phyloP scores from a whole-genome alignment of 495 filamentous ascomycete genomes.

The Daldinia caldariorum region DNA sequence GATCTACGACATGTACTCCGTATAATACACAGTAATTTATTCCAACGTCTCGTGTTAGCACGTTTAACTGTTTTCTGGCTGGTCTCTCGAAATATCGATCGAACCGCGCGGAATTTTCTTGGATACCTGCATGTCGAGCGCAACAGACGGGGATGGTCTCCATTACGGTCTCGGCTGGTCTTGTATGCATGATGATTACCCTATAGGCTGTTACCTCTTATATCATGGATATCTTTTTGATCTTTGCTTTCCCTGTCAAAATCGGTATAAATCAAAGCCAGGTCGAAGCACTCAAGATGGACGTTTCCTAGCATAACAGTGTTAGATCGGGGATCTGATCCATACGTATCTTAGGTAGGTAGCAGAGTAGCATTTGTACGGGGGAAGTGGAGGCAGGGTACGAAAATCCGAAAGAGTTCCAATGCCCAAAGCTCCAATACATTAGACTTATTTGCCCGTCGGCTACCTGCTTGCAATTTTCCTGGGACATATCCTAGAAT shows the following conservation, averaged over 20 bases:
- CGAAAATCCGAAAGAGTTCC: slow-evolving; percentile 8
- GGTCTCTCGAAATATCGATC: slow-evolving; percentile 40
- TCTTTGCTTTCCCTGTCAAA: slow-evolving; percentile 15
- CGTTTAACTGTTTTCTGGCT: slow-evolving; percentile 33
- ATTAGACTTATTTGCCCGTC: neutral
- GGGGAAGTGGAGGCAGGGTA: slow-evolving; percentile 16
- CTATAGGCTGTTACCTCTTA: neutral
- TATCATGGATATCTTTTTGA: slow-evolving; percentile 14
- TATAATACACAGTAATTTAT: slow-evolving; percentile 8
- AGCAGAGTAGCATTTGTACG: slow-evolving; percentile 22
- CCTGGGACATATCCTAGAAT: neutral
- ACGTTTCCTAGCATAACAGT: neutral
- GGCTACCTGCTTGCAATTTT: neutral
- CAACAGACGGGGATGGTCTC: slow-evolving; percentile 32
- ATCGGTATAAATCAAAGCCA: slow-evolving; percentile 1
- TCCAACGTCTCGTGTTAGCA: neutral
- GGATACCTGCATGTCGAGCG: slow-evolving; percentile 37
- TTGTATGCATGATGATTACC: neutral
- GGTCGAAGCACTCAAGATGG: neutral
- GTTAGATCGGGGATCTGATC: slow-evolving; percentile 39
- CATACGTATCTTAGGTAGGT: too few relatives aligned
- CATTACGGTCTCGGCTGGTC: slow-evolving; percentile 16
- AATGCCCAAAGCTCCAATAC: slow-evolving; percentile 11
- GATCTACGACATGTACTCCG: slow-evolving; percentile 32
- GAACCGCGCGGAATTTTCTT: slow-evolving; percentile 46